Conservation (phyloP, 176 grass and related monocot species). For the Olyra latifolia region DNA sequence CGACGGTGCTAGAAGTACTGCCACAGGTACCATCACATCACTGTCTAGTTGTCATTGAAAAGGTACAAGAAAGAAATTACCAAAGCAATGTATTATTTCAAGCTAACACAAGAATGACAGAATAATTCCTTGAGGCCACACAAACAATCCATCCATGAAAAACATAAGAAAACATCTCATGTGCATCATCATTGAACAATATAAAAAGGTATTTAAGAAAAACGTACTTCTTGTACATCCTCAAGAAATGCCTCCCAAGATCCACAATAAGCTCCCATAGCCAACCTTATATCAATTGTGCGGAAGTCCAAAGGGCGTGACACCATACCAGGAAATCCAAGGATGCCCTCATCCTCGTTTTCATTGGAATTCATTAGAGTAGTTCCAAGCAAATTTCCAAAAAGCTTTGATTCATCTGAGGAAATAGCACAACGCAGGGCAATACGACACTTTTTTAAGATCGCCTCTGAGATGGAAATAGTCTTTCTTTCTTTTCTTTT, state of each 20-base stretch:
- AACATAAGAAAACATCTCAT: background rate
- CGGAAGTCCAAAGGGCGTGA: conserved; percentile 93
- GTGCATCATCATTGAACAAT: conserved; percentile 5
- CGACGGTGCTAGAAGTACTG: background rate
- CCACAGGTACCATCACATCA: background rate
- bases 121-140: conserved; percentile 15
- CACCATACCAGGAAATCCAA: conserved; percentile 97
- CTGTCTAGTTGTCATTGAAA: conserved; percentile 4
- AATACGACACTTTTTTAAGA: conserved; percentile 88
- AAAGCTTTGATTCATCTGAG: conserved; percentile 80
- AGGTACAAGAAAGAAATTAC: background rate
- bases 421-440: conserved; percentile 65
- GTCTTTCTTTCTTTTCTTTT: conserved; percentile 46
- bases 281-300: conserved; percentile 93
- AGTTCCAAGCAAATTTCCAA: conserved; percentile 95
- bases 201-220: conserved; percentile 32
- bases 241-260: conserved; percentile 90
- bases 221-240: conserved; percentile 87
- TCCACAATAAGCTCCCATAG: conserved; percentile 77
- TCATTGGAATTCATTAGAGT: conserved; percentile 79
- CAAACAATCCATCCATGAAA: conserved; percentile 8
- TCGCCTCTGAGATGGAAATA: conserved; percentile 76
- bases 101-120: conserved; percentile 11
- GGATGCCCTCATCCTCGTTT: conserved; percentile 91
- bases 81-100: conserved; percentile 3